Evolutionary conservation across 1,139 yeast genomes (phyloP), one percentile per base, ranked within the genome.

Genomic region (Wickerhamomyces sp.): DNA sequence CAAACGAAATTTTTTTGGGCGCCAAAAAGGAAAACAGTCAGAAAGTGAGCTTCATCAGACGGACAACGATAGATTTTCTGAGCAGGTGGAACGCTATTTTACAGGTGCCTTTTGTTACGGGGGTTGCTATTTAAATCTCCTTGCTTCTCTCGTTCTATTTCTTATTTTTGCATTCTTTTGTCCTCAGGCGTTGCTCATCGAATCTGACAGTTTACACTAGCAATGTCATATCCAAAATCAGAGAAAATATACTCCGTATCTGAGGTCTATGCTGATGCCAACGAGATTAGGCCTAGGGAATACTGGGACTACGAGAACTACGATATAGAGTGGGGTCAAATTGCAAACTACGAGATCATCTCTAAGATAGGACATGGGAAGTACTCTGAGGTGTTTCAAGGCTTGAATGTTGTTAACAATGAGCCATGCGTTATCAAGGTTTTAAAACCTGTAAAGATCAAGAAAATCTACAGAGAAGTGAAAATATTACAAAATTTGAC

Each of bases 281-380:
- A 89, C 61, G 78, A 76, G 51, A 70, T 70, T 44, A 79, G 86
- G 61, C 95, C 96, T 38, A 71, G 76, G 44, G 86, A 85, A 48
- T 92, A 92, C 67, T 92, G 97, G 96, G 97, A 92, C 65, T 92
- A 92, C 60, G 95, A 78, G 51, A 76, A 73, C 52, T 77, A 76
- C 45, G 68, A 70, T 43, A 76, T 78, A 41, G 70, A 71, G 39
- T 79, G 84, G 85, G 80, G 67, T 34, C 56, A 57, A 20, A 83
- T 85, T 49, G 68, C 75, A 45, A 81, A 84, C 65, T 92, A 92
- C 64, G 99, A 94, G 64, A 88, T 94, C 48, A 78, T 89, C 41
- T 76, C 83, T 49, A 92, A 92, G 63, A 87, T 94, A 37, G 99
- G 99, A 22, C 78, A 98, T 45, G 98, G 99, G 38, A 92, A 92